Base-by-base conservation (phyloP, 148 eudicot genomes). In the Spergularia marina region DNA sequence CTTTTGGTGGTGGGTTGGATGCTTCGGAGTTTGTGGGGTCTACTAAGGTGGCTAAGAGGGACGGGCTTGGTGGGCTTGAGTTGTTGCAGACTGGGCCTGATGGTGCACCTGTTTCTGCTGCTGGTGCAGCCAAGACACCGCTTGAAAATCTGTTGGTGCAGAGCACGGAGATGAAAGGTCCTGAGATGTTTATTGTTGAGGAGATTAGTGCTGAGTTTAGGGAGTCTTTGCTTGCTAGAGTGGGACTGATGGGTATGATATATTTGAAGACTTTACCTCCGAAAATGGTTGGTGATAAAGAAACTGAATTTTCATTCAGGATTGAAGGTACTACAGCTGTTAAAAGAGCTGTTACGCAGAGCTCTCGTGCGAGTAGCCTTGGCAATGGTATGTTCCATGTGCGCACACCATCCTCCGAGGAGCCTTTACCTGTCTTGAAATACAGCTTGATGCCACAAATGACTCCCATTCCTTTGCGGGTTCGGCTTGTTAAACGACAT, bases 1-100 rank as follows among this genome's bases (percentile, higher is more conserved):
- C 98, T 56, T 94, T 95, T 91, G 98, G 98, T 79, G 98, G 98
- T 40, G 98, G 98, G 68, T 85, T 94, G 84, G 98, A 94, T 82
- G 98, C 88, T n/a, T 94, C 98, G 5, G 98, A 91, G 86, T 94
- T 86, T 81, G 93, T 94, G 8, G 97, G 85, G 17, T 2, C 96
- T 11, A 91, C 87, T 60, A 91, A 94, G 80, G 87, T 77, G 53
- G 68, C 79, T 0, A 91, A 89, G 76, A 80, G 79, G 36, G 86
- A 85, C 61, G 98, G 98, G 16, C 98, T 94, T 65, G 88, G 96
- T 75, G 98, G 98, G 74, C 94, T 94, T 74, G 98, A 94, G 75
- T 84, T 91, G 72, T 76, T 94, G 70, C 91, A 86, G 72, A 89
- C 96, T 3, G 89, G 89, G 55, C 83, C 88, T 75, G 98, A 89